phyloP scores from a whole-genome alignment of 768 basidiomycete genomes.

The Amanita muscaria region DNA sequence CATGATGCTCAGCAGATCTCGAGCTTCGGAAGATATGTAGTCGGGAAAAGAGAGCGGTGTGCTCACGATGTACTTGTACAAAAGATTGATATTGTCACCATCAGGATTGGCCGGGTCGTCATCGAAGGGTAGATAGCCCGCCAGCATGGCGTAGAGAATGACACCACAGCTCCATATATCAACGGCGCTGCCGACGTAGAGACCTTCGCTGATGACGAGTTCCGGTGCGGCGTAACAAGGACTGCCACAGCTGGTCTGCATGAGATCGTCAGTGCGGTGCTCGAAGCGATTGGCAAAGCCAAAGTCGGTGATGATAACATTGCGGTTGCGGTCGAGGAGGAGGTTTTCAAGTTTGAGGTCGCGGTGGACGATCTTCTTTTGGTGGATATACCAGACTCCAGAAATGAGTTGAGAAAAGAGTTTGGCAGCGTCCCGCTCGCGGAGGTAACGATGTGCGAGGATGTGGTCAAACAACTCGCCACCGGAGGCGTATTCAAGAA shows the following conservation, averaged over 20 bases:
- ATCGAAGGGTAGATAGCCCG: slow-evolving; percentile 97
- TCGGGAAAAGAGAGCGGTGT: slow-evolving; percentile 97
- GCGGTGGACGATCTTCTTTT: slow-evolving; percentile 98
- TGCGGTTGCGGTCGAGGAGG: slow-evolving; percentile 91
- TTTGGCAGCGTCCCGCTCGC: slow-evolving; percentile 88
- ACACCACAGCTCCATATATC: slow-evolving; percentile 98
- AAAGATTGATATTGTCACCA: slow-evolving; percentile 96
- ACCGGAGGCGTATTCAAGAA: slow-evolving; percentile 96
- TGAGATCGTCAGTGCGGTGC: slow-evolving; percentile 85
- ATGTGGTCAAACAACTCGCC: slow-evolving; percentile 99
- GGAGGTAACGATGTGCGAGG: slow-evolving; percentile 92
- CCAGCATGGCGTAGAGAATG: slow-evolving; percentile 94
- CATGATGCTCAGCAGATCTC: slow-evolving; percentile 83
- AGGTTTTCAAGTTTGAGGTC: slow-evolving; percentile 99
- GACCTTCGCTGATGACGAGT: slow-evolving; percentile 92
- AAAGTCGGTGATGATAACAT: slow-evolving; percentile 99
- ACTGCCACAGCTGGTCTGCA: slow-evolving; percentile 96
- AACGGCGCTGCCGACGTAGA: slow-evolving; percentile 95
- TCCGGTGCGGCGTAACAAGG: slow-evolving; percentile 99
- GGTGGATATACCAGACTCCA: slow-evolving; percentile 97
- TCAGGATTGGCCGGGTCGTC: slow-evolving; percentile 98
- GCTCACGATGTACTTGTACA: slow-evolving; percentile 98
- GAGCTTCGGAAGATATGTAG: slow-evolving; percentile 77
- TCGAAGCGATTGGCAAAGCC: slow-evolving; percentile 98
- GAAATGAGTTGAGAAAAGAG: slow-evolving; percentile 98